Conservation (phyloP, 345 rosid genomes). For the Brassica rapa region DNA sequence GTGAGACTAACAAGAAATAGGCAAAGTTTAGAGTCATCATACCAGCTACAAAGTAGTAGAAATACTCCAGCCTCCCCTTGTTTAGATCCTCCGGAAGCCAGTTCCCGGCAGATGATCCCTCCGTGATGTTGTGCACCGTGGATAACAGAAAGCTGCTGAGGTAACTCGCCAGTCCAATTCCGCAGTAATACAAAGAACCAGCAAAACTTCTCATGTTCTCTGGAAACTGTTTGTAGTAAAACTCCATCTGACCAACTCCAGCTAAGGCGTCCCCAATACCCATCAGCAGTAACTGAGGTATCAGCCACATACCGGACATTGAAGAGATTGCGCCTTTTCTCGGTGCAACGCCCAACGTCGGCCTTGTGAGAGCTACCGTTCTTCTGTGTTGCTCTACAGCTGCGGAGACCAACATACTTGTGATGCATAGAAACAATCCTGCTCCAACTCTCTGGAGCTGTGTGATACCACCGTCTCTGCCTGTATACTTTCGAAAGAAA, state of each 20-base stretch:
- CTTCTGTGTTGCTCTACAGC: constrained; percentile 37
- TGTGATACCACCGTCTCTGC: constrained; percentile 51
- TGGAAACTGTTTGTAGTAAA: constrained; percentile 49
- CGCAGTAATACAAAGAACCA: constrained; percentile 38
- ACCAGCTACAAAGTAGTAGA: constrained; percentile 43
- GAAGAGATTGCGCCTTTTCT: constrained; percentile 46
- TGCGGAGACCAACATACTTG: constrained; percentile 42
- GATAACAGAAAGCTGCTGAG: constrained; percentile 41
- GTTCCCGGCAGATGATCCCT: constrained; percentile 26
- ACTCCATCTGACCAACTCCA: constrained; percentile 42
- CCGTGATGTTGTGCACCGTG: constrained; percentile 25
- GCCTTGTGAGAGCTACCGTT: constrained; percentile 32
- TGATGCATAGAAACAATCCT: constrained; percentile 42
- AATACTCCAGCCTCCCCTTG: constrained; percentile 39
- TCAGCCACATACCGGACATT: constrained; percentile 41
- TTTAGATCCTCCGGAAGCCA: constrained; percentile 43
- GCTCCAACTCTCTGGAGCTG: constrained; percentile 47
- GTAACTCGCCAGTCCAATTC: constrained; percentile 40
- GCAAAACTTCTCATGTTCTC: constrained; percentile 48
- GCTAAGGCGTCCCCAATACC: constrained; percentile 41
- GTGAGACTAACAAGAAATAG: constrained; percentile 43
- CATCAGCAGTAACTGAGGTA: constrained; percentile 42
- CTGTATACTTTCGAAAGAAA: constrained; percentile 41
- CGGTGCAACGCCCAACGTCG: constrained; percentile 25
- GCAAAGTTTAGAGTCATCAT: constrained; percentile 38